Percentiles rank a stretch among this genome's conserved stretches.
phyloP scores from a whole-genome alignment of 768 basidiomycete genomes.

The Xanthoconium stramineum region DNA sequence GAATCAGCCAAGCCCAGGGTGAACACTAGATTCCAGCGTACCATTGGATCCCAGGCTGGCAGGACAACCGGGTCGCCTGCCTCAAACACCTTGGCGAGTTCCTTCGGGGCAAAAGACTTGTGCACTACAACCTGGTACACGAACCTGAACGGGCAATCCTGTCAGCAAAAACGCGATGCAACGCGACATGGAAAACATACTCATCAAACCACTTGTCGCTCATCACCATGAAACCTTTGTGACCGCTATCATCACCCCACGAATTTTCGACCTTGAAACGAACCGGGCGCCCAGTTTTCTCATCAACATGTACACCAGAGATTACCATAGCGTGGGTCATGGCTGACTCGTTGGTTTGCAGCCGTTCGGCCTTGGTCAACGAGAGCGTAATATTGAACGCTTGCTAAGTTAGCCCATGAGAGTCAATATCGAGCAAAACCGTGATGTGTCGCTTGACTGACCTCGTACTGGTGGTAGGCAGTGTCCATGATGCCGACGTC shows the following conservation, averaged over 20 bases:
- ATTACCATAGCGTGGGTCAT: constrained; percentile 95
- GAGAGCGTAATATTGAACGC: constrained; percentile 81
- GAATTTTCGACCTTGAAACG: constrained; percentile 98
- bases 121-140: constrained; percentile 94
- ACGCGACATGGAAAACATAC: constrained; percentile 41
- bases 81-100: constrained; percentile 80
- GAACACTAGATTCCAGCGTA: constrained; percentile 3
- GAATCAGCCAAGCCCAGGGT: no score
- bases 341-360: constrained; percentile 76
- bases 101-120: constrained; percentile 71
- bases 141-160: constrained; percentile 44
- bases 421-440: background rate
- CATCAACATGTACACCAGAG: constrained; percentile 85
- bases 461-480: constrained; percentile 79
- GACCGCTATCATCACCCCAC: constrained; percentile 76
- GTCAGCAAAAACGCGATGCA: background rate
- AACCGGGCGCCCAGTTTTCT: constrained; percentile 61
- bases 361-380: constrained; percentile 81
- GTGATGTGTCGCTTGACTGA: constrained; percentile 17
- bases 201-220: constrained; percentile 90
- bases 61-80: constrained; percentile 59
- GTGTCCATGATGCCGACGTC: constrained; percentile 82
- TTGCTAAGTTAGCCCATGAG: constrained; percentile 39
- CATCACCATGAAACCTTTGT: constrained; percentile 92
- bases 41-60: constrained; percentile 77